Evolutionary conservation across 306 rosid species (phyloP).

Genomic region (Trifolium fragiferum): DNA sequence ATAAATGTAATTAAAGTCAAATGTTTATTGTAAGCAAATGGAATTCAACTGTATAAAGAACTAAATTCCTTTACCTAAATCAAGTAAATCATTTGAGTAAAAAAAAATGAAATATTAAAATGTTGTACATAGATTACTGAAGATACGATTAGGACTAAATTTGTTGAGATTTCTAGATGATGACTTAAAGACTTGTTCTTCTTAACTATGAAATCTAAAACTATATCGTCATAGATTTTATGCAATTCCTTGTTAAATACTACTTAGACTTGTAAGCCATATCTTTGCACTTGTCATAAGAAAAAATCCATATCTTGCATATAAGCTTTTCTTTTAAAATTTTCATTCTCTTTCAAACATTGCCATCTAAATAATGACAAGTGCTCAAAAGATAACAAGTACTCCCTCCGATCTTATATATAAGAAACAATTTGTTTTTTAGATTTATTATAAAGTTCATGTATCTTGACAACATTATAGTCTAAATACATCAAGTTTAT

Average conservation of each 20-base stretch:
- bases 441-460: too few relatives aligned
- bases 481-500: too few relatives aligned
- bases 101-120: conserved; percentile 29
- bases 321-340: not conserved
- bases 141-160: conserved; percentile 45
- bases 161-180: not conserved
- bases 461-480: too few relatives aligned
- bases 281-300: too few relatives aligned
- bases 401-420: too few relatives aligned
- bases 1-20: too few relatives aligned
- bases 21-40: too few relatives aligned
- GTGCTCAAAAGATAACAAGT: not conserved
- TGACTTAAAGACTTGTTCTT: conserved; percentile 1
- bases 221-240: conserved; percentile 17
- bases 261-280: not conserved
- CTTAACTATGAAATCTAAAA: conserved; percentile 14
- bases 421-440: too few relatives aligned
- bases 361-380: not conserved
- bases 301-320: not conserved
- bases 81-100: conserved; percentile 7
- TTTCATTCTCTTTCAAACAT: not conserved
- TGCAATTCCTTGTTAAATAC: not conserved
- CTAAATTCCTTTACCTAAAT: conserved; percentile 12
- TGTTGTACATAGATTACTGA: conserved; percentile 28
- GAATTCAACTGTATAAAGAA: too few relatives aligned